Evolutionary conservation across 2,329 filamentous ascomycete genomes (phyloP).

Genomic region (Calonectria hongkongensis): DNA sequence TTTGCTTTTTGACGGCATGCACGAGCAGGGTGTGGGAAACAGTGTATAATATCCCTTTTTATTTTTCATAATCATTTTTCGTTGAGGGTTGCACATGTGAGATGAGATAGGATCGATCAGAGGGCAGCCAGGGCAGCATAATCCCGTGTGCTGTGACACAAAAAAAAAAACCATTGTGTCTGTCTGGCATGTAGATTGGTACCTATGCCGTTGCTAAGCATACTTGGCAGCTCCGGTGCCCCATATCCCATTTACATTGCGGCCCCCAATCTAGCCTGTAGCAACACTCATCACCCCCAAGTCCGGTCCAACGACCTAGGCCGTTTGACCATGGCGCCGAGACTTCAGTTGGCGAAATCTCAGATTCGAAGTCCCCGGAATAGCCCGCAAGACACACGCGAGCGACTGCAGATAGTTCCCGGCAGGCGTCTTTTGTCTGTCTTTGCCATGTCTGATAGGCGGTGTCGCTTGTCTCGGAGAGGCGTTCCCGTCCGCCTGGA

Average conservation of each 20-base stretch:
- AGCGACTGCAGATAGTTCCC: neutral
- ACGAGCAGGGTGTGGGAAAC: conserved; percentile 8
- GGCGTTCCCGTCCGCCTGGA: conserved; percentile 10
- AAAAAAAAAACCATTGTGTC: neutral
- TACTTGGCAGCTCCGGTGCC: conserved; percentile 17
- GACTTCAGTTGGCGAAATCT: conserved; percentile 19
- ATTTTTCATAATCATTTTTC: neutral
- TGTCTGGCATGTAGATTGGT: neutral
- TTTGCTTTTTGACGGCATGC: conserved; percentile 9
- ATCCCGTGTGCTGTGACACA: conserved; percentile 1
- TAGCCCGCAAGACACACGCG: conserved; percentile 17
- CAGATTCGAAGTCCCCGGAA: conserved; percentile 2
- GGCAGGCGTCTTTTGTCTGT: neutral
- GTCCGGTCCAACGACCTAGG: neutral
- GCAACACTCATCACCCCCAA: neutral
- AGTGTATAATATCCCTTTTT: neutral
- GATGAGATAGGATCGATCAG: neutral
- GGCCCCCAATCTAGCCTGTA: neutral
- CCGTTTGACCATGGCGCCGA: neutral
- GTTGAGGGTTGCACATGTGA: conserved; percentile 7
- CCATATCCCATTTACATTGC: neutral
- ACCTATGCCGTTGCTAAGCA: conserved; percentile 19
- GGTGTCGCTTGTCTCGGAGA: neutral
- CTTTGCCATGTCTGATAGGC: conserved; percentile 3
- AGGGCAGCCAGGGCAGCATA: neutral